A percentile compares a stretch with the other conserved stretches of the same genome.
Conservation (phyloP, 2,329 filamentous ascomycete genomes). For the Exophiala phaeomuriformis region DNA sequence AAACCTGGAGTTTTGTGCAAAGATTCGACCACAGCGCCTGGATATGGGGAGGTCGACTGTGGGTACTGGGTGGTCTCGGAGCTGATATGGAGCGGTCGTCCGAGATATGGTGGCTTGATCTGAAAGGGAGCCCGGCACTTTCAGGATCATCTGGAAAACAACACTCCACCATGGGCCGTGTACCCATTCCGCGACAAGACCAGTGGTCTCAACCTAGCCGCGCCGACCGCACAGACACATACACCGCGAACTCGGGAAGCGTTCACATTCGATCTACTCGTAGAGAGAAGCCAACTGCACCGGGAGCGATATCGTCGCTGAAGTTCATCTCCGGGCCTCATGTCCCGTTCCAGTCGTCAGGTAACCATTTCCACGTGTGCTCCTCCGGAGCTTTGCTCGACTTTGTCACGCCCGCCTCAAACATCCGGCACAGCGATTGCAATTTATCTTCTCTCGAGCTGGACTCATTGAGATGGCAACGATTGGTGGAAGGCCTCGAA, state of each 20-base stretch:
- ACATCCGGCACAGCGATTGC: constrained; percentile 78
- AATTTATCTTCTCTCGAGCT: constrained; percentile 85
- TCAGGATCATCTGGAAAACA: constrained; percentile 31
- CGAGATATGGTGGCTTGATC: constrained; percentile 94
- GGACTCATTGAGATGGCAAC: constrained; percentile 83
- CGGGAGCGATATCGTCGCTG: constrained; percentile 79
- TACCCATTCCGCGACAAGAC: constrained; percentile 30
- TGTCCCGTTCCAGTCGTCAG: constrained; percentile 79
- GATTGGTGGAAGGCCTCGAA: constrained; percentile 86
- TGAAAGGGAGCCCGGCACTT: constrained; percentile 83
- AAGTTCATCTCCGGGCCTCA: constrained; percentile 83
- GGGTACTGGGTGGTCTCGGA: constrained; percentile 92
- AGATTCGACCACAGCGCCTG: constrained; percentile 93
- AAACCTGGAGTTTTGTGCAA: constrained; percentile 88
- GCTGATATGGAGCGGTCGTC: constrained; percentile 96
- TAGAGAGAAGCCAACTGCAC: constrained; percentile 54
- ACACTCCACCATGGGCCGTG: constrained; percentile 18
- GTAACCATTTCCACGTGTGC: constrained; percentile 92
- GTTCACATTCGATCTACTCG: constrained; percentile 50
- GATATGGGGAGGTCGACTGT: constrained; percentile 85
- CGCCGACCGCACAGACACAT: constrained; percentile 41
- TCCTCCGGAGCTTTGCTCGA: constrained; percentile 88
- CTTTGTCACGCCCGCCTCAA: constrained; percentile 85
- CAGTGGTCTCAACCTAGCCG: constrained; percentile 35
- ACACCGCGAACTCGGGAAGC: constrained; percentile 65